These are phyloP conservation scores for Alternaria sp. DNA, from an alignment of 2,329 filamentous ascomycete species.

Conservation along the genomic window DNA sequence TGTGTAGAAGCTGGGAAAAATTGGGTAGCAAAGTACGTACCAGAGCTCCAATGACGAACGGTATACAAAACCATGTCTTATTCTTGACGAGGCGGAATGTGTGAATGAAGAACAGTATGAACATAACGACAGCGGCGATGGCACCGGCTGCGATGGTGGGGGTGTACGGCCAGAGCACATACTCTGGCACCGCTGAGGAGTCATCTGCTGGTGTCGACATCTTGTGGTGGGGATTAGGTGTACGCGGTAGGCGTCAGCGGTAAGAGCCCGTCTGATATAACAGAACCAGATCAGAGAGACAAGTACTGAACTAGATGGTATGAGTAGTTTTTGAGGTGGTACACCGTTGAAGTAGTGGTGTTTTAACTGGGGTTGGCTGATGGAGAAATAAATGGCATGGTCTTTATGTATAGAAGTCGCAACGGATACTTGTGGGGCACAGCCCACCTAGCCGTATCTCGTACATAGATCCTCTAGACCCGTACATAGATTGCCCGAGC, in stretches of 20 bases:
- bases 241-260: background rate
- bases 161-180: constrained; percentile 51
- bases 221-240: background rate
- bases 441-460: constrained; percentile 1
- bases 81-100: constrained; percentile 54
- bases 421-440: background rate
- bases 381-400: background rate
- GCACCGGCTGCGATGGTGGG: constrained; percentile 59
- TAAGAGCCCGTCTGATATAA: background rate
- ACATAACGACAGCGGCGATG: constrained; percentile 60
- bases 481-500: background rate
- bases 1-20: constrained; percentile 39
- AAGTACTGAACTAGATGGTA: background rate
- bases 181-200: constrained; percentile 21
- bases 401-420: constrained; percentile 4
- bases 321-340: background rate
- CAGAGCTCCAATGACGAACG: constrained; percentile 58
- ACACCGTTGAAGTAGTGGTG: background rate
- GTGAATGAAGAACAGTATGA: constrained; percentile 54
- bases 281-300: background rate
- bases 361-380: background rate
- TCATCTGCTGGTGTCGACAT: constrained; percentile 27
- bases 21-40: constrained; percentile 41
- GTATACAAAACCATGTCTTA: constrained; percentile 61
- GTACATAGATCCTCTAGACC: constrained; percentile 1